Conservation (phyloP, 768 basidiomycete species). For the Russula olivacea region DNA sequence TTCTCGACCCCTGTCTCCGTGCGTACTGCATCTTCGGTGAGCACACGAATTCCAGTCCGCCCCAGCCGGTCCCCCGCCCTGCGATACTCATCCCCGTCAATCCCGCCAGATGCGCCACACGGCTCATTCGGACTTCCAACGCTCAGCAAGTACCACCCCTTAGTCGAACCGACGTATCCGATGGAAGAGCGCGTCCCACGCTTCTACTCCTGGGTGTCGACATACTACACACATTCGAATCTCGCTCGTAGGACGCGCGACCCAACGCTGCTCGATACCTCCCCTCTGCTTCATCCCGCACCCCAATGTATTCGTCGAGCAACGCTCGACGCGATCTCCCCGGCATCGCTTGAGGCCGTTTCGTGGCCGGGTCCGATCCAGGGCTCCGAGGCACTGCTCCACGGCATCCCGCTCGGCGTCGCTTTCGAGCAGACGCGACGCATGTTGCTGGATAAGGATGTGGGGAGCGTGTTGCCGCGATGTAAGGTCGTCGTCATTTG, state of each 20-base stretch:
- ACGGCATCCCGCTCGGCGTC: conserved; percentile 17
- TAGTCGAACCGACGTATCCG: conserved; percentile 15
- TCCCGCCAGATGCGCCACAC: conserved; percentile 15
- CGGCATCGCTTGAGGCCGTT: conserved; percentile 14
- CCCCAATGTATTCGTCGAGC: conserved; percentile 5
- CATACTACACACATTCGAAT: conserved; percentile 22
- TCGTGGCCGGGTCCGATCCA: conserved; percentile 21
- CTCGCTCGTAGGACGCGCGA: conserved; percentile 7
- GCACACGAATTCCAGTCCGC: background rate
- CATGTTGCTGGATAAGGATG: conserved; percentile 12
- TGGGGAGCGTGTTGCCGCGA: conserved; percentile 15
- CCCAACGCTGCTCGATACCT: conserved; percentile 14
- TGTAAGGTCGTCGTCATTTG: conserved; percentile 22
- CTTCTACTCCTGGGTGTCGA: conserved; percentile 24
- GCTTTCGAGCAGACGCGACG: conserved; percentile 14
- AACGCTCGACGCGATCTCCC: conserved; percentile 20
- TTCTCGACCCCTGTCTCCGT: conserved; percentile 16
- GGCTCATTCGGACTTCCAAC: conserved; percentile 18
- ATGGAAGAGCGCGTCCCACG: conserved; percentile 18
- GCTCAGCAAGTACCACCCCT: conserved; percentile 18
- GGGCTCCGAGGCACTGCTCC: conserved; percentile 20
- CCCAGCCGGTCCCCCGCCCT: background rate
- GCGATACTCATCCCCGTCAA: background rate
- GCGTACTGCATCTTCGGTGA: conserved; percentile 24
- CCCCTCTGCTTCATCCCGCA: conserved; percentile 12